Percentiles rank a stretch among this genome's conserved stretches.
These are phyloP conservation scores for Tetragonia tetragonoides DNA, from an alignment of 148 eudicot species.

Conservation along the genomic window DNA sequence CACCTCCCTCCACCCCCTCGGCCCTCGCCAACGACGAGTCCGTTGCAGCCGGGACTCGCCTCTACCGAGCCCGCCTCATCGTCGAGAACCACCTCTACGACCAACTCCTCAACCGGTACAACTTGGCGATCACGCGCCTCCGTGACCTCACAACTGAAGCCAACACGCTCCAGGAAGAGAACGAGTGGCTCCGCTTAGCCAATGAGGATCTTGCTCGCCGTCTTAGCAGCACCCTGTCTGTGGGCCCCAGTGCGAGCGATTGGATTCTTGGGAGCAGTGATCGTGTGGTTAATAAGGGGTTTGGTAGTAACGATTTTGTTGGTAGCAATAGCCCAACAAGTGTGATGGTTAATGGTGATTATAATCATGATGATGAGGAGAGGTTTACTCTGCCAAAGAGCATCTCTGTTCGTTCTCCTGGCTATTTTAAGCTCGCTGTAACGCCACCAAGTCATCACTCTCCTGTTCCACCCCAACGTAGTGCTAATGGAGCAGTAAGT, in stretches of 20 bases:
- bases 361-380: constrained; percentile 11
- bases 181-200: constrained; percentile 49
- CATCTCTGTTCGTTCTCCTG: constrained; percentile 60
- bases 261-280: too few relatives aligned
- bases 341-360: constrained; percentile 25
- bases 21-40: constrained; percentile 21
- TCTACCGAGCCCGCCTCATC: constrained; percentile 44
- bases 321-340: constrained; percentile 43
- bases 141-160: constrained; percentile 48
- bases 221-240: constrained; percentile 28
- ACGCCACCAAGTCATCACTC: neutral
- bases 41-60: constrained; percentile 31
- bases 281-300: too few relatives aligned
- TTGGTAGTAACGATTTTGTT: too few relatives aligned
- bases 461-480: constrained; percentile 10
- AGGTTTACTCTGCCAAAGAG: constrained; percentile 47
- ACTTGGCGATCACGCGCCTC: constrained; percentile 48
- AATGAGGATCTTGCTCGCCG: constrained; percentile 54
- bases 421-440: constrained; percentile 38
- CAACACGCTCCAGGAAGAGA: constrained; percentile 52
- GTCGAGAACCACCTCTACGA: constrained; percentile 58
- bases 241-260: neutral
- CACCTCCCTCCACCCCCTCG: constrained; percentile 42
- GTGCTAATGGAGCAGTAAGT: constrained; percentile 23
- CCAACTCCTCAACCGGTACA: constrained; percentile 61